Base-by-base conservation (phyloP, 139 green algal species). In the Protoeuglena noctilucae region DNA sequence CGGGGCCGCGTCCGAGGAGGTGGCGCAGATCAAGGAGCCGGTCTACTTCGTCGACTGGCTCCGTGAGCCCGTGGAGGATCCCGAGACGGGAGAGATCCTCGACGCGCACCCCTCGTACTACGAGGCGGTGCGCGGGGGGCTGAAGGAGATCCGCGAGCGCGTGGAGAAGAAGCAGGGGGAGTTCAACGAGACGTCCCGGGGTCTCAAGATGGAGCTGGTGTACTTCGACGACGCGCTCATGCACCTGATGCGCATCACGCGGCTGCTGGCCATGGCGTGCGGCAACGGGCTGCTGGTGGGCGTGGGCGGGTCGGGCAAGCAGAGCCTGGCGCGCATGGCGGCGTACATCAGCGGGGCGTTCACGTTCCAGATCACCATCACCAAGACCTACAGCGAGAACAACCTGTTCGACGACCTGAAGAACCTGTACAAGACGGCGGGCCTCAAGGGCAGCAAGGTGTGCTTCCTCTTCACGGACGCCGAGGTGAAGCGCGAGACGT, bases 361-460 rank as follows among this genome's bases (percentile, higher is more conserved):
- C 63, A 75, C 76, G 3, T 91, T 93, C 75, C 76, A 85, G 62
- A 63, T 75, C 45, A 73, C 78, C 45, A 62, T 85, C 40, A 82
- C 74, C 23, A 83, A 94, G 71, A 83, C 73, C 1, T 95, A 95
- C 75, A 86, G 82, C 68, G 61, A 78, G 14, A 66, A 79, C 52
- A 93, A 93, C 72, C 71, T 96, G 46, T 81, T 95, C 64, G 87
- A 96, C 58, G 87, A 96, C 74, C 81, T 96, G 66, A 93, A 92
- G 78, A 65, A 61, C 18, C 66, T 95, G 57, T 96, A 94, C 80
- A 89, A 87, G 68, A 81, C 88, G 48, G 84, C 87, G 5, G 87
- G 81, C n/a, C 73, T 94, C 51, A 96, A 95, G 77, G 80, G 82
- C 28, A 73, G 89, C 69, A 69, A 74, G 0, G 82, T 94, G 43